Conservation (phyloP, 495 filamentous ascomycete genomes). For the Pyrenopolyporus hunteri region DNA sequence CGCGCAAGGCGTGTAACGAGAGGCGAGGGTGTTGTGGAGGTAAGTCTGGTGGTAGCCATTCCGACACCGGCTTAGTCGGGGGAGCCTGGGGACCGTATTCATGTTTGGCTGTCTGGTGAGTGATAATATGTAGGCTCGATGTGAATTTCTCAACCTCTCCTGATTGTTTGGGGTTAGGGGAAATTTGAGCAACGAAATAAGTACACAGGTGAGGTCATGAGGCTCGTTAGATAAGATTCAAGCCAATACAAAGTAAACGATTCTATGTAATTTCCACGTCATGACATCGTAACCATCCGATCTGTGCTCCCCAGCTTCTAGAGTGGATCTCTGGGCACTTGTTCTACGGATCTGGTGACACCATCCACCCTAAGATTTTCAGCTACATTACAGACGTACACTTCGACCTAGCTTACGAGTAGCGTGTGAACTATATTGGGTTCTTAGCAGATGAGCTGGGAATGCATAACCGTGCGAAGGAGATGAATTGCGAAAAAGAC, state of each 20-base stretch:
- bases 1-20: background rate
- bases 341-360: no score
- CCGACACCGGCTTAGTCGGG: background rate
- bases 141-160: background rate
- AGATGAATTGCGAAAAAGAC: no score
- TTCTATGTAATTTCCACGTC: slow-evolving; percentile 11
- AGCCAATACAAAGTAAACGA: background rate
- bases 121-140: background rate
- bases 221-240: slow-evolving; percentile 1
- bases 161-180: background rate
- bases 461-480: no score
- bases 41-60: background rate
- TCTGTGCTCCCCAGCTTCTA: background rate
- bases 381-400: no score
- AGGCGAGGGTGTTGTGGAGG: background rate
- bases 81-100: background rate
- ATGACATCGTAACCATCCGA: slow-evolving; percentile 1
- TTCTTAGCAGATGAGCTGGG: no score
- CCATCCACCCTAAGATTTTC: no score
- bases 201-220: background rate
- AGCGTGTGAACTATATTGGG: no score
- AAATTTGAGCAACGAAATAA: background rate
- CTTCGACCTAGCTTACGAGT: no score
- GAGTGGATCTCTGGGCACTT: no score
- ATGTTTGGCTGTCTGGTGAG: background rate